phyloP scores from a whole-genome alignment of 306 rosid species.

The Lotus japonicus region DNA sequence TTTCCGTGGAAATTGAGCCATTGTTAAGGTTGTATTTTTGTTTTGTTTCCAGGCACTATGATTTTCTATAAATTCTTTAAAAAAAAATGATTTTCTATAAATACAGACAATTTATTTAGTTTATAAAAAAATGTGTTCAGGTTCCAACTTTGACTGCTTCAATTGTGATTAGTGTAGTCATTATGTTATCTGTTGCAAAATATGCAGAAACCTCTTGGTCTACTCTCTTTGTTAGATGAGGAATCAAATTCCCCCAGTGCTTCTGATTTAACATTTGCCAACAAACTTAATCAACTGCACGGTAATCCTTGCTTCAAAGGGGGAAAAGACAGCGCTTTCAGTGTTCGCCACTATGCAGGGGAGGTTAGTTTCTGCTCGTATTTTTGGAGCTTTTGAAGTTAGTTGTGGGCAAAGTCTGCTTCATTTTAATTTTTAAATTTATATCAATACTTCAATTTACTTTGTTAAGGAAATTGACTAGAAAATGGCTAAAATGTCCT shows the following conservation, averaged over 20 bases:
- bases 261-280: constrained; percentile 73
- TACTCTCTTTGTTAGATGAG: constrained; percentile 78
- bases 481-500: too few species aligned
- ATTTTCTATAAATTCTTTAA: neutral
- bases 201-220: constrained; percentile 70
- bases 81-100: neutral
- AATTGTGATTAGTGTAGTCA: constrained; percentile 9
- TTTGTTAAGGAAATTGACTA: too few species aligned
- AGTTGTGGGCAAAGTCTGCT: neutral
- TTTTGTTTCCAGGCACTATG: neutral
- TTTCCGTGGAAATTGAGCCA: neutral
- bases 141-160: neutral
- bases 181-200: constrained; percentile 26
- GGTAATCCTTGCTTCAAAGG: constrained; percentile 72
- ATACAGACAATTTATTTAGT: neutral
- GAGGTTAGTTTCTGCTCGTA: constrained; percentile 65
- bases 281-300: constrained; percentile 56
- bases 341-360: constrained; percentile 75
- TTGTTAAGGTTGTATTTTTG: neutral
- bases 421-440: neutral
- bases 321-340: constrained; percentile 68
- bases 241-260: constrained; percentile 75
- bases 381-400: constrained; percentile 19
- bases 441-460: neutral
- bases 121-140: neutral